A percentile compares a stretch with the other conserved stretches of the same genome.
These are phyloP conservation scores for Exophiala sp. DNA, from an alignment of 2,329 filamentous ascomycete species.

Conservation along the genomic window DNA sequence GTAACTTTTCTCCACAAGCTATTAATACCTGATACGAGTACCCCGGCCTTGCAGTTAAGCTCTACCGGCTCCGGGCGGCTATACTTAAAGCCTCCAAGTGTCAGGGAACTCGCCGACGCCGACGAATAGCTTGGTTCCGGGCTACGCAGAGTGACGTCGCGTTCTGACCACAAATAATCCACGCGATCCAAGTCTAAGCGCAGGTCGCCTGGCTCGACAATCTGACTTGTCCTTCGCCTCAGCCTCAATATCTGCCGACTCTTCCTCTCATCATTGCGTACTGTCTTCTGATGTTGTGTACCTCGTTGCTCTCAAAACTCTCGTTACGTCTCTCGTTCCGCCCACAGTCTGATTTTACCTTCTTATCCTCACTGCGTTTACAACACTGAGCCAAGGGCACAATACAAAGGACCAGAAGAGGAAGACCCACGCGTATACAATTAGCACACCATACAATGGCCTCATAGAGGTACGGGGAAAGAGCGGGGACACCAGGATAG, in stretches of 20 bases:
- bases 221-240: neutral
- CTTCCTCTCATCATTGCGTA: neutral
- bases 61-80: too few species aligned
- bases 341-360: neutral
- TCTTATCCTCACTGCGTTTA: too few species aligned
- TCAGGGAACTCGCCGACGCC: neutral
- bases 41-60: too few species aligned
- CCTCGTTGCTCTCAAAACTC: neutral
- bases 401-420: neutral
- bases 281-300: neutral
- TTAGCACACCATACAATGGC: neutral
- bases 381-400: too few species aligned
- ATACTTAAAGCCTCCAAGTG: too few species aligned
- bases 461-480: neutral
- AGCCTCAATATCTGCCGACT: neutral
- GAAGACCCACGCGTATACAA: neutral
- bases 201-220: neutral
- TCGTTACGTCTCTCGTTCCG: neutral
- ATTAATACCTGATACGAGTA: too few species aligned
- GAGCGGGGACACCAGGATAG: neutral
- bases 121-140: neutral
- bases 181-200: neutral
- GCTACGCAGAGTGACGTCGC: neutral
- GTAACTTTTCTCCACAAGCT: too few species aligned
- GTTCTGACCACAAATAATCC: neutral